Percentiles rank a stretch among this genome's conserved stretches.
phyloP scores from a whole-genome alignment of 805 yeast species.

The Brettanomyces nanus region DNA sequence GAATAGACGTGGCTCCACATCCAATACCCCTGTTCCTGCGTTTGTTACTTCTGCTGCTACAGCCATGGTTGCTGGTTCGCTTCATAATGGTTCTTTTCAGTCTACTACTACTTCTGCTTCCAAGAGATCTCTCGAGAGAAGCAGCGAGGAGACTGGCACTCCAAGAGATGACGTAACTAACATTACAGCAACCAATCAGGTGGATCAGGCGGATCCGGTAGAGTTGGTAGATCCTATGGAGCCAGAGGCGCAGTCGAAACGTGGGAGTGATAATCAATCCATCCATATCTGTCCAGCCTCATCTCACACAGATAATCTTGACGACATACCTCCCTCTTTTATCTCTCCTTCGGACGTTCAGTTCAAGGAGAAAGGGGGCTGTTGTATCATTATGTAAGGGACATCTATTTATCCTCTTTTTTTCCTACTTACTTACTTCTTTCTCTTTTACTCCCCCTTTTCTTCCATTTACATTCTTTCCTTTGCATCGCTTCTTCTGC shows the following conservation, averaged over 20 bases:
- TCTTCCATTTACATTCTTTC: not conserved
- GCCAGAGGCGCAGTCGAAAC: no score
- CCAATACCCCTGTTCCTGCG: constrained; percentile 21
- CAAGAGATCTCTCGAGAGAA: not conserved
- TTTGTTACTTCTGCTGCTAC: constrained; percentile 7
- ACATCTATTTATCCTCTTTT: not conserved
- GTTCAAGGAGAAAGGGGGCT: constrained; percentile 7
- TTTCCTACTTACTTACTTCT: constrained; percentile 3
- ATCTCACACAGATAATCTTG: no score
- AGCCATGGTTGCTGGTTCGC: not conserved
- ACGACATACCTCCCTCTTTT: no score
- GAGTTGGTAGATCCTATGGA: no score
- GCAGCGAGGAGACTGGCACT: not conserved
- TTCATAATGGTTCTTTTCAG: not conserved
- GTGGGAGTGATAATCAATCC: no score
- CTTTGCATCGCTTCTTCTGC: not conserved
- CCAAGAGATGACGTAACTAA: no score
- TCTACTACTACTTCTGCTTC: not conserved
- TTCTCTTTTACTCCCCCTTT: not conserved
- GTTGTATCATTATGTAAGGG: constrained; percentile 12
- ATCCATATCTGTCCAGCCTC: no score
- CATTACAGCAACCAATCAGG: no score
- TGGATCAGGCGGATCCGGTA: no score
- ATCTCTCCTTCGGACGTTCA: no score
- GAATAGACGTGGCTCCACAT: constrained; percentile 18